Evolutionary conservation across 2,329 filamentous ascomycete genomes (phyloP).

Genomic region (Penicillium sclerotigenum): DNA sequence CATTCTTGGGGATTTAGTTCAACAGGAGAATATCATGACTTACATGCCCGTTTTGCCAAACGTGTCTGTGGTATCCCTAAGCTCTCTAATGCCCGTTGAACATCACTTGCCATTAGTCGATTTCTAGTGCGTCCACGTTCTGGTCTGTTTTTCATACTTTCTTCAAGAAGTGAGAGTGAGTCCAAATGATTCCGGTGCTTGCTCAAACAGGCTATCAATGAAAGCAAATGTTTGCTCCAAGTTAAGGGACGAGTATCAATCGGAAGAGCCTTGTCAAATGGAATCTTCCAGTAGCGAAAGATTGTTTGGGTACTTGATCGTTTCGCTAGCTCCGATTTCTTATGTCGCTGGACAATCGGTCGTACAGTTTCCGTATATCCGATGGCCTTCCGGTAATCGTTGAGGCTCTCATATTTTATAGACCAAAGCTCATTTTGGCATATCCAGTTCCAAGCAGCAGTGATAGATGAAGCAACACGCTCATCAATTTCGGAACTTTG

Average conservation of each 20-base stretch:
- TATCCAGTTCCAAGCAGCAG: neutral
- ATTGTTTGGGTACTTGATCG: neutral
- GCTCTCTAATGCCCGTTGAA: neutral
- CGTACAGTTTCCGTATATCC: neutral
- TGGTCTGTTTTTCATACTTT: neutral
- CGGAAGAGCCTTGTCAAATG: neutral
- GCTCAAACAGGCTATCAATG: neutral
- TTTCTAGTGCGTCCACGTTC: neutral
- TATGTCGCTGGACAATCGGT: neutral
- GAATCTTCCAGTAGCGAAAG: neutral
- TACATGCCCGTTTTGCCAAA: neutral
- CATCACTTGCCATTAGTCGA: neutral
- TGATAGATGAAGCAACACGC: neutral
- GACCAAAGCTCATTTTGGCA: neutral
- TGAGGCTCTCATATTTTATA: neutral
- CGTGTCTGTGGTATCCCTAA: neutral
- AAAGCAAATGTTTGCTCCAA: neutral
- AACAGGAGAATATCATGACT: neutral
- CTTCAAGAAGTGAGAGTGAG: neutral
- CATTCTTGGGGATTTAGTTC: neutral
- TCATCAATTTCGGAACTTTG: neutral
- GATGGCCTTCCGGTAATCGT: neutral
- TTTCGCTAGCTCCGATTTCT: neutral
- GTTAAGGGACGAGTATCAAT: neutral
- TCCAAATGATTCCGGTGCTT: neutral